Conservation (phyloP, 768 basidiomycete species). For the Gymnopilus junonius region DNA sequence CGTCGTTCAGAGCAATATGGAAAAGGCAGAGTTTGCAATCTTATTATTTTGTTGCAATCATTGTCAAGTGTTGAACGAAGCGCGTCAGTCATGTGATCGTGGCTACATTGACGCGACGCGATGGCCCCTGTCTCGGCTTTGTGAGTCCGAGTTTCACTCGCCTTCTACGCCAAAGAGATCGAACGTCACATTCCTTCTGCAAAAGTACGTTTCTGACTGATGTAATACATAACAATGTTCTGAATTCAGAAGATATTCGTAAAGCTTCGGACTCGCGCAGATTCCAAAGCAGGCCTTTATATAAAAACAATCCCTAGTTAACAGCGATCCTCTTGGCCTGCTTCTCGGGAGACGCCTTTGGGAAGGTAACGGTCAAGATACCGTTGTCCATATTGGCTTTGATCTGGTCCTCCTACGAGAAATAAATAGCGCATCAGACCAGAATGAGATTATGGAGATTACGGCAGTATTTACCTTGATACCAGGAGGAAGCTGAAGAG, state of each 20-base stretch:
- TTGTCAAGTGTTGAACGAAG: neutral
- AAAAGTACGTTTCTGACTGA: no score
- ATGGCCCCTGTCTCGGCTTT: neutral
- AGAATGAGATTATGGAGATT: neutral
- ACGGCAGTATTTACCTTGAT: constrained; percentile 49
- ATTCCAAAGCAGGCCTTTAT: neutral
- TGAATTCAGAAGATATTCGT: neutral
- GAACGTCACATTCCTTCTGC: no score
- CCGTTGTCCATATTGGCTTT: constrained; percentile 50
- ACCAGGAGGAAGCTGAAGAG: constrained; percentile 53
- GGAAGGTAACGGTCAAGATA: constrained; percentile 52
- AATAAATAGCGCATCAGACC: neutral
- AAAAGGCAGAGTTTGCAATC: no score
- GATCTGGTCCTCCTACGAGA: constrained; percentile 26
- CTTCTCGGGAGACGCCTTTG: constrained; percentile 40
- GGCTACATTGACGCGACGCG: no score
- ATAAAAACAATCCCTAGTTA: neutral
- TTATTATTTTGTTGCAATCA: no score
- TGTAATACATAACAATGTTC: no score
- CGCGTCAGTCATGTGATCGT: neutral
- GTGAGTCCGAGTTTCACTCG: neutral
- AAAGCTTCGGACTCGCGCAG: neutral
- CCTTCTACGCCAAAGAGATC: no score
- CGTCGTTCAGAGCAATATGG: neutral
- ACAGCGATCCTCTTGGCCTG: constrained; percentile 34